Conservation (phyloP, 768 basidiomycete genomes). For the Jaapia argillacea region DNA sequence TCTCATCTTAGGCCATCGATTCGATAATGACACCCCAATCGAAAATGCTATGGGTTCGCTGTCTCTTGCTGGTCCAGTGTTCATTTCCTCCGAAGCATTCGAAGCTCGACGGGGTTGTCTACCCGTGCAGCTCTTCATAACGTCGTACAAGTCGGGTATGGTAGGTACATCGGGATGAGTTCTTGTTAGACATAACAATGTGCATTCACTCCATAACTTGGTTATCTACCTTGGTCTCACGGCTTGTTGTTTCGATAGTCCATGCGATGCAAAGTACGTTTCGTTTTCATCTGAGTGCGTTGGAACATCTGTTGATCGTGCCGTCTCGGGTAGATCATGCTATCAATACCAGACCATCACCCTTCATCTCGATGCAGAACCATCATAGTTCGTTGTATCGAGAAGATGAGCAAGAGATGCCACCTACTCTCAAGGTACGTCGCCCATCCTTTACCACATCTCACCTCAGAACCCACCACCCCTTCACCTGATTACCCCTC, state of each 20-base stretch:
- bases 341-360: conserved; percentile 29
- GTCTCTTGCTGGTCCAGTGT: background rate
- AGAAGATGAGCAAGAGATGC: conserved; percentile 53
- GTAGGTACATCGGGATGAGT: conserved; percentile 19
- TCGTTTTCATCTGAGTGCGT: background rate
- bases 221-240: background rate
- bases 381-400: conserved; percentile 46
- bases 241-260: conserved; percentile 5
- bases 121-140: conserved; percentile 26
- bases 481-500: background rate
- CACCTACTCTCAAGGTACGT: conserved; percentile 31
- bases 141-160: conserved; percentile 24
- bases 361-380: conserved; percentile 59
- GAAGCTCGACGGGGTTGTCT: background rate
- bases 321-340: conserved; percentile 30
- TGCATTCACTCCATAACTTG: conserved; percentile 1
- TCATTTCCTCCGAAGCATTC: background rate
- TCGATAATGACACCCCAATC: conserved; percentile 25
- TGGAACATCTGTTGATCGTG: background rate
- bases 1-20: conserved; percentile 15
- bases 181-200: conserved; percentile 15
- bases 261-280: conserved; percentile 14
- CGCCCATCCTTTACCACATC: background rate
- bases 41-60: conserved; percentile 8
- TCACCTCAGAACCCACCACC: too few species aligned